A percentile compares a stretch with the other conserved stretches of the same genome.
These are phyloP conservation scores for Rutstroemia sp. DNA, from an alignment of 2,329 filamentous ascomycete genomes.

Conservation along the genomic window DNA sequence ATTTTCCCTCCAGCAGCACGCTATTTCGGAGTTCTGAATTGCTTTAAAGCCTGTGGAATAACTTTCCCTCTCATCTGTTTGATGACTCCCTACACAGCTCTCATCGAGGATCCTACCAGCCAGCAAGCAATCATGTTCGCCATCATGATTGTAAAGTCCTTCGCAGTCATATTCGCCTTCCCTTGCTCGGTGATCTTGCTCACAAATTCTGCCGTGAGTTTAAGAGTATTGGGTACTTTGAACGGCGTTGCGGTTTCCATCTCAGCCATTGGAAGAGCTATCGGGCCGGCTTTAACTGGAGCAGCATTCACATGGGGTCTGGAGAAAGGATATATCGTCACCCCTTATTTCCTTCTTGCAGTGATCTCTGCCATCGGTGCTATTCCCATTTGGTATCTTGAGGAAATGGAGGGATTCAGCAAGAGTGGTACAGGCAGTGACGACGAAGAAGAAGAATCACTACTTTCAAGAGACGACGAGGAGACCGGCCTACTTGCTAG, in stretches of 20 bases:
- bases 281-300: slow-evolving; percentile 70
- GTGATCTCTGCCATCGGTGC: slow-evolving; percentile 55
- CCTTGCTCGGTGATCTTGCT: slow-evolving; percentile 85
- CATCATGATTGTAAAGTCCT: slow-evolving; percentile 67
- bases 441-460: slow-evolving; percentile 22
- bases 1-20: slow-evolving; percentile 74
- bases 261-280: slow-evolving; percentile 69
- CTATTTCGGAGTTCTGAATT: slow-evolving; percentile 65
- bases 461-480: slow-evolving; percentile 14
- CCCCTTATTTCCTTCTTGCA: slow-evolving; percentile 76
- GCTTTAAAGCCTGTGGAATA: slow-evolving; percentile 60
- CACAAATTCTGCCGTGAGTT: slow-evolving; percentile 73
- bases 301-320: slow-evolving; percentile 69
- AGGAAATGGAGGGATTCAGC: slow-evolving; percentile 63
- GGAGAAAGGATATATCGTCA: slow-evolving; percentile 65
- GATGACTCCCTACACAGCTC: slow-evolving; percentile 71
- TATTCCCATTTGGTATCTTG: slow-evolving; percentile 66
- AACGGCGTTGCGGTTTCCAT: slow-evolving; percentile 87
- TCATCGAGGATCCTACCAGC: slow-evolving; percentile 40
- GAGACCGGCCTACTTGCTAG: slow-evolving; percentile 17
- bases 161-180: slow-evolving; percentile 76
- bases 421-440: slow-evolving; percentile 32
- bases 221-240: slow-evolving; percentile 74
- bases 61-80: slow-evolving; percentile 71
- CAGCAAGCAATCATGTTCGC: slow-evolving; percentile 58